Base-by-base conservation (phyloP, 805 yeast species). In the Spathaspora passalidarum region DNA sequence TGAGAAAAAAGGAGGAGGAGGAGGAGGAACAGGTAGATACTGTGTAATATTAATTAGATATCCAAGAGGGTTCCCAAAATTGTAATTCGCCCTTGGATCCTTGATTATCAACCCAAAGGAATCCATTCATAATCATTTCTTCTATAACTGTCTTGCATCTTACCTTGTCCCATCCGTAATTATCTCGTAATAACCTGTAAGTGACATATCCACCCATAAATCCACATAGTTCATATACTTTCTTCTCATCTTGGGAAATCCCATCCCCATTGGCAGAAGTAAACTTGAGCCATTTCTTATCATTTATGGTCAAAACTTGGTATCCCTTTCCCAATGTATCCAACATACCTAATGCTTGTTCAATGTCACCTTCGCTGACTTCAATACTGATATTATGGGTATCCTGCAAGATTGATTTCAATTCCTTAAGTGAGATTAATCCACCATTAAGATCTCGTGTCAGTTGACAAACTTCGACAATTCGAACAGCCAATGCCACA, bases 401-500 rank as follows among this genome's bases (percentile, higher is more conserved):
- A 5, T 61, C 59, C 25, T 61, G 55, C 5, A 72, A 50, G 20
- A 65, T 54, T 20, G 64, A 60, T 9, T 49, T 48, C 13, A 71
- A 56, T 48, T 71, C 76, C 32, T 78, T 71, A 20, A 88, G 68
- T 0, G 87, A 71, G 18, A 90, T 77, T 11, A 89, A 69, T 0
- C 97, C 97, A 13, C 97, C 97, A 59, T 88, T 91, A 49, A 82
- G 67, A 46, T 78, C 82, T 51, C 84, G 67, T 2, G 92, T 85
- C 19, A 73, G 71, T 44, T 84, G 80, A 57, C 96, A 87, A 3
- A 84, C 70, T 55, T 90, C 96, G 11, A 90, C 84, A 13, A 90
- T 70, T 46, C 84, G 78, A 11, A 88, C 85, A 2, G 88, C 81
- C 16, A 92, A 64, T 34, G 85, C 89, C 49, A 81, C 79, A 50